Evolutionary conservation across 2,329 filamentous ascomycete species (phyloP).

Genomic region (Phoma sp.): DNA sequence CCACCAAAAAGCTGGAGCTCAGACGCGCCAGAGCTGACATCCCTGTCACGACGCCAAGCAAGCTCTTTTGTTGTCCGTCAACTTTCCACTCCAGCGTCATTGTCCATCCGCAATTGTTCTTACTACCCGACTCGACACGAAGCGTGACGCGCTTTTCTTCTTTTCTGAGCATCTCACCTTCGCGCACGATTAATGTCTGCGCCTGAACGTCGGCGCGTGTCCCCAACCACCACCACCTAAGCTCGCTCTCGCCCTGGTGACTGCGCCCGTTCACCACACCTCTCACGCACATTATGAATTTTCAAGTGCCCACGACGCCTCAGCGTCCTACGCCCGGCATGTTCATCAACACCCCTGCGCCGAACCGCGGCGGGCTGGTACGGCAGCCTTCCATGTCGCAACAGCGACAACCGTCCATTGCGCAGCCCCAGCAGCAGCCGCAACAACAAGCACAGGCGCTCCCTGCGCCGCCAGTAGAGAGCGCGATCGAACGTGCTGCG

Average conservation of each 20-base stretch:
- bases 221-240: slow-evolving; percentile 35
- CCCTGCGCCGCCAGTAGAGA: slow-evolving; percentile 43
- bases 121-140: slow-evolving; percentile 23
- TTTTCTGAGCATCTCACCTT: slow-evolving; percentile 11
- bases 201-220: slow-evolving; percentile 37
- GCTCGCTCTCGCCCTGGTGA: slow-evolving; percentile 30
- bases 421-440: slow-evolving; percentile 32
- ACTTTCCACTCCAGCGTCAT: slow-evolving; percentile 27
- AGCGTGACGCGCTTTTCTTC: slow-evolving; percentile 22
- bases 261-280: slow-evolving; percentile 25
- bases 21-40: slow-evolving; percentile 19
- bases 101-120: slow-evolving; percentile 38
- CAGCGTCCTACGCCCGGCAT: slow-evolving; percentile 76
- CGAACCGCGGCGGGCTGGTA: slow-evolving; percentile 40
- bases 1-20: slow-evolving; percentile 17
- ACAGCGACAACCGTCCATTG: slow-evolving; percentile 31
- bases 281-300: slow-evolving; percentile 33
- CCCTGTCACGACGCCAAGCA: slow-evolving; percentile 30
- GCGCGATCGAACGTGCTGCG: slow-evolving; percentile 80
- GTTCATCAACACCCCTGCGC: slow-evolving; percentile 76
- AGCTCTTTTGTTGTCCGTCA: slow-evolving; percentile 40
- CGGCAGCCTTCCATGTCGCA: slow-evolving; percentile 31
- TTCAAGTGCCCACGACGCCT: slow-evolving; percentile 58
- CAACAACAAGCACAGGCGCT: slow-evolving; percentile 31
- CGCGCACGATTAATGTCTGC: slow-evolving; percentile 39